phyloP scores from a whole-genome alignment of 1,284 basidiomycete genomes.

The Cutaneotrichosporon dermatis region DNA sequence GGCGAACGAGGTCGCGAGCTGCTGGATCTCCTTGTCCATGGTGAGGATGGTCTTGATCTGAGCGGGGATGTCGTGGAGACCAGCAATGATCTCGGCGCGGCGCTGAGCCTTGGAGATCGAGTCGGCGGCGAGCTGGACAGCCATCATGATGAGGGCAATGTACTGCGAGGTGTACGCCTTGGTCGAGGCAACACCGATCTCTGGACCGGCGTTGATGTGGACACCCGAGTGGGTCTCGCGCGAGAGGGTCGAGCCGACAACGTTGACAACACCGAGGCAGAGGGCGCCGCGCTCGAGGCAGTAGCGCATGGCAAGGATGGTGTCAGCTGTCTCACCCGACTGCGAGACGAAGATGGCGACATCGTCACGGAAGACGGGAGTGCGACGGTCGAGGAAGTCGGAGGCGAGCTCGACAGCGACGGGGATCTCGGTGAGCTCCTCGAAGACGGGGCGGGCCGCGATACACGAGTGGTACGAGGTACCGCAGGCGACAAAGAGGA shows the following conservation, averaged over 20 bases:
- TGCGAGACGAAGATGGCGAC: conserved; percentile 96
- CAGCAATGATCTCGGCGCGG: conserved; percentile 88
- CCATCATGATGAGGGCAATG: conserved; percentile 97
- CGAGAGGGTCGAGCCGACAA: conserved; percentile 95
- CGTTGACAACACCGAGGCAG: conserved; percentile 93
- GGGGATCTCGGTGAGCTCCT: conserved; percentile 98
- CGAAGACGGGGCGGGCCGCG: conserved; percentile 89
- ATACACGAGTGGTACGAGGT: conserved; percentile 97
- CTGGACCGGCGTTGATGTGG: conserved; percentile 98
- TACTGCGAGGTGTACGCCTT: conserved; percentile 99
- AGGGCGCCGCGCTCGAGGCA: conserved; percentile 95
- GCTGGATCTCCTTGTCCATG: conserved; percentile 72
- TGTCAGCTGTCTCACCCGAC: conserved; percentile 98
- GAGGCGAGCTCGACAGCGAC: conserved; percentile 96
- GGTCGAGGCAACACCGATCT: conserved; percentile 99
- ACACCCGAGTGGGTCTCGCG: conserved; percentile 99
- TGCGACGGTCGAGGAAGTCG: conserved; percentile 98
- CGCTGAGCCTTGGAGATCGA: conserved; percentile 87
- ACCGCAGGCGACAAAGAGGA: conserved; percentile 96
- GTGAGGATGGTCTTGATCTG: conserved; percentile 87
- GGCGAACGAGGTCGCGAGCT: conserved; percentile 72
- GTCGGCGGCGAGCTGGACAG: conserved; percentile 94
- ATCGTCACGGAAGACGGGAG: conserved; percentile 98
- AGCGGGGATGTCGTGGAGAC: conserved; percentile 79
- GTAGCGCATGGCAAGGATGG: conserved; percentile 92